These are phyloP conservation scores for Anisodus tanguticus DNA, from an alignment of 257 asterid genomes.

Conservation along the genomic window DNA sequence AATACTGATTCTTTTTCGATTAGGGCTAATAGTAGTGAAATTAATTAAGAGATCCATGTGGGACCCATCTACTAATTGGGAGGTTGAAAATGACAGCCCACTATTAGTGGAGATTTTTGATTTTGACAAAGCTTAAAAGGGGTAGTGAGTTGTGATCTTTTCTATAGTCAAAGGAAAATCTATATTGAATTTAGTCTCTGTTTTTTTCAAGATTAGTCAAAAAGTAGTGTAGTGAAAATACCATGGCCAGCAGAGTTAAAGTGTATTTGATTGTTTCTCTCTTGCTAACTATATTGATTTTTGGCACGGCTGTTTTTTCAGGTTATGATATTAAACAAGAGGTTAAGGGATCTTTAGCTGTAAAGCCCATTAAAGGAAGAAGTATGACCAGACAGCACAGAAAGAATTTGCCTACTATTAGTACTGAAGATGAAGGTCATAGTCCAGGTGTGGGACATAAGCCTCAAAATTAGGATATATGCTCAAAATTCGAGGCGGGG, in stretches of 20 bases:
- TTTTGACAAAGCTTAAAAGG: neutral
- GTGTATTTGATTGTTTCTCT: neutral
- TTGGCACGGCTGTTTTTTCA: neutral
- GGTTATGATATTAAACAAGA: neutral
- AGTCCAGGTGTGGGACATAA: neutral
- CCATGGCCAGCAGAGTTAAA: constrained; percentile 8
- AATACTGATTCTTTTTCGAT: constrained; percentile 4
- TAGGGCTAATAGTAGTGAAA: neutral
- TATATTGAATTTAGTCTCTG: neutral
- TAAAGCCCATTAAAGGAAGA: neutral
- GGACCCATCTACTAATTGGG: constrained; percentile 17
- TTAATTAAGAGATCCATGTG: neutral
- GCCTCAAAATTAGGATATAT: neutral
- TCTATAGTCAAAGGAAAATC: neutral
- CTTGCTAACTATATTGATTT: neutral
- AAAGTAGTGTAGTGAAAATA: neutral
- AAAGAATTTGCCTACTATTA: neutral
- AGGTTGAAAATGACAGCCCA: constrained; percentile 17
- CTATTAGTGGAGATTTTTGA: constrained; percentile 20
- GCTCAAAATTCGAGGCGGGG: neutral
- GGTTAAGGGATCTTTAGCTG: neutral
- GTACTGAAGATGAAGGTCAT: neutral
- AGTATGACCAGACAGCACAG: neutral
- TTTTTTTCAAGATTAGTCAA: neutral
- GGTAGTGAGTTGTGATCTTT: neutral